Percentiles rank a stretch among this genome's conserved stretches.
Conservation (phyloP, 495 filamentous ascomycete species). For the Aspergillus panamensis region DNA sequence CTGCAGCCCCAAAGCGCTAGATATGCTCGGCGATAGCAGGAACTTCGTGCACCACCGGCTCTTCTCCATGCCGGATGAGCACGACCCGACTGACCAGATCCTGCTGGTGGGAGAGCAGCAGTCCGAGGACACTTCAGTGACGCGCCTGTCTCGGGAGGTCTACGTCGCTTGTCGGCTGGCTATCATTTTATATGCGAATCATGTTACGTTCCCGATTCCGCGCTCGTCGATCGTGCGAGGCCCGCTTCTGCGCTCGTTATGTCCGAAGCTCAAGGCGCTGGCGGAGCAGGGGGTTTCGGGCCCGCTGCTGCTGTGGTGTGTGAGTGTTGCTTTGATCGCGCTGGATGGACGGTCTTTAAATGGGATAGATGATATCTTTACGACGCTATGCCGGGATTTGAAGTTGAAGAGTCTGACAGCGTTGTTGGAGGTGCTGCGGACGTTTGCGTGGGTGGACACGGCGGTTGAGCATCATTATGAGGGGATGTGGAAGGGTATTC, state of each 20-base stretch:
- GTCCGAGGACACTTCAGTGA: background rate
- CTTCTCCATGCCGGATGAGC: background rate
- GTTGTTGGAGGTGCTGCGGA: background rate
- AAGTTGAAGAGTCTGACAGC: background rate
- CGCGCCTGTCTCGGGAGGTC: background rate
- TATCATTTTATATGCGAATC: background rate
- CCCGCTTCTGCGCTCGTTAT: background rate
- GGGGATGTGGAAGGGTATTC: background rate
- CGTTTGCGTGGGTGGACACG: background rate
- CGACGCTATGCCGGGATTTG: background rate
- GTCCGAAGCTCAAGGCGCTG: background rate
- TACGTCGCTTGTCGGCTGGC: constrained; percentile 1
- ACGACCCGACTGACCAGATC: background rate
- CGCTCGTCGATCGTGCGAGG: background rate
- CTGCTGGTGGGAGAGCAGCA: background rate
- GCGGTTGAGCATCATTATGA: background rate
- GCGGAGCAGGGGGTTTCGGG: background rate
- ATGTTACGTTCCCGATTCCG: constrained; percentile 9
- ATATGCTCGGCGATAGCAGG: background rate
- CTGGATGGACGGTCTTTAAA: background rate
- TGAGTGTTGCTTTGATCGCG: background rate
- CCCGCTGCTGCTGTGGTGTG: constrained; percentile 5
- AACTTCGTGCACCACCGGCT: background rate
- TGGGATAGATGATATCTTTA: background rate
- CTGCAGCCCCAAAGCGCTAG: background rate